These are phyloP conservation scores for Neotropicomus parvogracilis DNA, from an alignment of 1,284 basidiomycete species.

Conservation along the genomic window DNA sequence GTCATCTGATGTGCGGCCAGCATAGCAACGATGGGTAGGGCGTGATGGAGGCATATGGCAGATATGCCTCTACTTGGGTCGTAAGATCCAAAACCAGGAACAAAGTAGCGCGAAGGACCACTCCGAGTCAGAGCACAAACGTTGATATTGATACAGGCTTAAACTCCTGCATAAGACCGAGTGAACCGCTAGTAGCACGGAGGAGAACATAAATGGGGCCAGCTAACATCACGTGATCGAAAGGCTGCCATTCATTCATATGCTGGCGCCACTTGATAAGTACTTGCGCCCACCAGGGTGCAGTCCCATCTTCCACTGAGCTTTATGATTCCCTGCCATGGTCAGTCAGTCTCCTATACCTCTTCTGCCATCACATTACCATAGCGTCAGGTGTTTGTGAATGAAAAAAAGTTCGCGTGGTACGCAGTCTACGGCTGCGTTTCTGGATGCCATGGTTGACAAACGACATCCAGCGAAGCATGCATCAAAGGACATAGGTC, in stretches of 20 bases:
- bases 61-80: slow-evolving; percentile 14
- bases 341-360: slow-evolving; percentile 20
- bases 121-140: too few relatives aligned
- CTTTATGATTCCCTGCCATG: slow-evolving; percentile 22
- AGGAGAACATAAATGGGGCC: too few relatives aligned
- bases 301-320: background rate
- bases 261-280: slow-evolving; percentile 2
- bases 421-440: slow-evolving; percentile 31
- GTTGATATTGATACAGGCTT: too few relatives aligned
- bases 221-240: background rate
- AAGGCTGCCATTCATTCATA: too few relatives aligned
- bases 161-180: too few relatives aligned
- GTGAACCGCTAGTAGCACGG: too few relatives aligned
- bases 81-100: background rate
- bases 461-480: slow-evolving; percentile 56
- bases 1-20: background rate
- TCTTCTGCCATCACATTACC: background rate
- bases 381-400: slow-evolving; percentile 59
- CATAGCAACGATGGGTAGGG: slow-evolving; percentile 1
- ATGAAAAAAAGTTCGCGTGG: slow-evolving; percentile 84
- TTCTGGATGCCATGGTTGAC: slow-evolving; percentile 2
- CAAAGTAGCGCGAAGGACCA: background rate
- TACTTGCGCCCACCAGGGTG: slow-evolving; percentile 2
- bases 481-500: slow-evolving; percentile 89
- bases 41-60: slow-evolving; percentile 2